Evolutionary conservation across 306 rosid species (phyloP), one percentile per base, ranked within the genome.

Genomic region (Morella rubra): DNA sequence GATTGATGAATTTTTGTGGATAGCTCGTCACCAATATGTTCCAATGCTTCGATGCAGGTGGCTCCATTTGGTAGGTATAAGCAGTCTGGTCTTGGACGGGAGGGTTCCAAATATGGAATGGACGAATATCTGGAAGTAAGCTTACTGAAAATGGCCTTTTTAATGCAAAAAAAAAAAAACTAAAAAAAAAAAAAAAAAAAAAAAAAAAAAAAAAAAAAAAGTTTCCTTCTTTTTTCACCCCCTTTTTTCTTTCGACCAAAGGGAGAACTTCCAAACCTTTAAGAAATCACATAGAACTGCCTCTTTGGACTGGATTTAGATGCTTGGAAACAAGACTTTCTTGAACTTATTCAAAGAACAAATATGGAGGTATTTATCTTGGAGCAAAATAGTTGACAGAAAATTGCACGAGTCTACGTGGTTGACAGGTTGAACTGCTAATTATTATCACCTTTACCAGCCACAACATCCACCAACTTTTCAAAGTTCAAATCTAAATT

Each of bases 51-150:
- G 44, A 78, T 84, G 83, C 61, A 92, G 99, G 97, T 95, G 86
- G 99, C 97, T 79, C 99, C 99, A 40, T 95, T 95, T 74, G 99
- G 99, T n/a, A 69, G 99, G 99, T 76, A 78, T 73, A 95, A 92
- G 82, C 96, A 95, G 84, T 95, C 99, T 2, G 99, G 99, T 65
- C 93, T 95, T 20, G 99, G 99, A 81, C 90, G 99, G 73, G 99
- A 95, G 83, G 99, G 99, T 77, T 95, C 99, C 70, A 95, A 95
- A 84, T 95, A 95, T 70, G 99, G 99, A 64, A 82, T 95, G 90
- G 99, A 95, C 62, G 98, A 95, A 69, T 95, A 90, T 88, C 83
- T 95, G 85, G 99, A 95, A 90, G 97, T 88, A 87, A 79, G 79
- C 69, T 6, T 65, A 62, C 40, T 7, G 15, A 53, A 13, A 50